These are phyloP conservation scores for Epichloe bromicola DNA, from an alignment of 2,329 filamentous ascomycete genomes.

Conservation along the genomic window DNA sequence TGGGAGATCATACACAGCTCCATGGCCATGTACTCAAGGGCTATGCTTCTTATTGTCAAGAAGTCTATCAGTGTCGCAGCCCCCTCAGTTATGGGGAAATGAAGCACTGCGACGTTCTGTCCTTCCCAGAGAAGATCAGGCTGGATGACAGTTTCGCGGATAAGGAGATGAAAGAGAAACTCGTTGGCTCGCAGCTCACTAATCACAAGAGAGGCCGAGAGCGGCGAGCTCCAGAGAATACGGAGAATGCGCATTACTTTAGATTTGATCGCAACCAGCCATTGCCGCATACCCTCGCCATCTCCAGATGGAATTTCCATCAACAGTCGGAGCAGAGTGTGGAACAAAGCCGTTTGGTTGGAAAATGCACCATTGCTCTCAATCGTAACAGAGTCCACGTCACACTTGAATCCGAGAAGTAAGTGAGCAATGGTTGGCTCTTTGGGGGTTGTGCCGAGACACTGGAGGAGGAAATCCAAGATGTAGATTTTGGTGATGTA, in stretches of 20 bases:
- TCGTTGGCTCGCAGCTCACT: constrained; percentile 68
- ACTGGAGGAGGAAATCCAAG: constrained; percentile 73
- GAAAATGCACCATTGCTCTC: constrained; percentile 59
- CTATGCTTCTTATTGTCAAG: constrained; percentile 60
- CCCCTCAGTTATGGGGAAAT: constrained; percentile 57
- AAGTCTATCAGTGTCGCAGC: constrained; percentile 64
- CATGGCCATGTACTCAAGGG: constrained; percentile 73
- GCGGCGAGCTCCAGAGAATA: constrained; percentile 68
- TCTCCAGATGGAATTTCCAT: constrained; percentile 54
- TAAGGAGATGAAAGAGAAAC: constrained; percentile 65
- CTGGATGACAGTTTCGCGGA: constrained; percentile 58
- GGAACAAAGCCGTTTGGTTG: constrained; percentile 64
- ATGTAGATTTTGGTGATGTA: constrained; percentile 77
- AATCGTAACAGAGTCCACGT: constrained; percentile 55
- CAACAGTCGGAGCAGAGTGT: constrained; percentile 62
- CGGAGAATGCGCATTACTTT: constrained; percentile 62
- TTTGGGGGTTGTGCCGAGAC: constrained; percentile 57
- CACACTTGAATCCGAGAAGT: constrained; percentile 75
- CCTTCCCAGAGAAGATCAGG: constrained; percentile 64
- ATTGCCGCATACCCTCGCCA: constrained; percentile 47
- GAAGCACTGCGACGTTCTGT: constrained; percentile 40
- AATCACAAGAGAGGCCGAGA: constrained; percentile 65
- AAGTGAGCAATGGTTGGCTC: constrained; percentile 83
- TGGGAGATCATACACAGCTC: constrained; percentile 71
- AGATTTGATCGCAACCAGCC: constrained; percentile 57